phyloP scores from a whole-genome alignment of 805 yeast species.

The Yamadazyma akitaensis region DNA sequence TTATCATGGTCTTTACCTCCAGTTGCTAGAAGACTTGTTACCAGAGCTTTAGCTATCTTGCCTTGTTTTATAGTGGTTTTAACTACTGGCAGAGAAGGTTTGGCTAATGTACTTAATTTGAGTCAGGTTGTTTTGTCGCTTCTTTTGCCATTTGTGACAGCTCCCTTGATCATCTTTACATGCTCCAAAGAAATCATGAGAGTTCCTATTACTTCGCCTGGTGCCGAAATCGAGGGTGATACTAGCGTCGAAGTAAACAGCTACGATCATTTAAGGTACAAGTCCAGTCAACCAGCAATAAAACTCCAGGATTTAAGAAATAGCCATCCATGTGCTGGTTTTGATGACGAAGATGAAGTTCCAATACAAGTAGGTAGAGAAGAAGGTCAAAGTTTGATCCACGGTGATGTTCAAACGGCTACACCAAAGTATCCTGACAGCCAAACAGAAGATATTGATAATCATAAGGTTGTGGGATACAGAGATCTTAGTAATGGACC shows the following conservation, averaged over 20 bases:
- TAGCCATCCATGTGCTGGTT: slow-evolving; percentile 41
- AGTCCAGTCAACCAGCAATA: slow-evolving; percentile 38
- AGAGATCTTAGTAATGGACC: slow-evolving; percentile 72
- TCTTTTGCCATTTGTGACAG: slow-evolving; percentile 81
- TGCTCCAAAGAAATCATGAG: slow-evolving; percentile 65
- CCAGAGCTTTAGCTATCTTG: slow-evolving; percentile 77
- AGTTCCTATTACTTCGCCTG: slow-evolving; percentile 41
- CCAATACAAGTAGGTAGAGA: neutral
- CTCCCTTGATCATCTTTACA: slow-evolving; percentile 83
- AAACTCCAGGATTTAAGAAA: slow-evolving; percentile 37
- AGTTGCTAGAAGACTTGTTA: slow-evolving; percentile 72
- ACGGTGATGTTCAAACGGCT: slow-evolving; percentile 1
- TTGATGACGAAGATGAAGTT: slow-evolving; percentile 35
- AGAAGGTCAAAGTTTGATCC: slow-evolving; percentile 18
- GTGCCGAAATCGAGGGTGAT: slow-evolving; percentile 14
- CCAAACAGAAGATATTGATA: neutral
- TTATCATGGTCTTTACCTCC: slow-evolving; percentile 78
- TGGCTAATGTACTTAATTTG: slow-evolving; percentile 68
- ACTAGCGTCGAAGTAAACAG: neutral
- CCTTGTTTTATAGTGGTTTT: slow-evolving; percentile 80
- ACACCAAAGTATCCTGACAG: neutral
- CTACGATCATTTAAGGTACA: slow-evolving; percentile 18
- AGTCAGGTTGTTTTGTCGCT: slow-evolving; percentile 81
- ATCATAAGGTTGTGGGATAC: slow-evolving; percentile 21
- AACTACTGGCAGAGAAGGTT: slow-evolving; percentile 76